These are phyloP conservation scores for Cryptosporidium canis DNA, from an alignment of 169 alveolate genomes.

Conservation along the genomic window DNA sequence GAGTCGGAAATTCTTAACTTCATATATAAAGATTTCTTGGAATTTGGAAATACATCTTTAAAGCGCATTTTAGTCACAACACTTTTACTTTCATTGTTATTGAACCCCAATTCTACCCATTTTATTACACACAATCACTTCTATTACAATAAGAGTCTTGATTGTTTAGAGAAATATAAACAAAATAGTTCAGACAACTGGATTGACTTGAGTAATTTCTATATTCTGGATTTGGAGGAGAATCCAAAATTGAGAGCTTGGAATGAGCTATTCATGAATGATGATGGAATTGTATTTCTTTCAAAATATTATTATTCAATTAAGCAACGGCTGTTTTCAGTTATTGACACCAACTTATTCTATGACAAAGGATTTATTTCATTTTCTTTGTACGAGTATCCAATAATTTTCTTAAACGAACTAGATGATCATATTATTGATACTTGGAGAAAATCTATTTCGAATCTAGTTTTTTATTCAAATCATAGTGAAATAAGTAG, in stretches of 20 bases:
- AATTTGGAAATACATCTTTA: neutral
- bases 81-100: neutral
- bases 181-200: neutral
- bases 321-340: conserved; percentile 2
- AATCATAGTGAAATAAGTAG: neutral
- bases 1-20: conserved; percentile 29
- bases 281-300: conserved; percentile 39
- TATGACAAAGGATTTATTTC: conserved; percentile 36
- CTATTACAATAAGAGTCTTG: neutral
- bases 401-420: neutral
- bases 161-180: neutral
- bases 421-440: neutral
- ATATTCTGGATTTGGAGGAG: conserved; percentile 31
- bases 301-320: conserved; percentile 24
- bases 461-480: neutral
- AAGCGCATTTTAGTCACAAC: neutral
- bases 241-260: conserved; percentile 8
- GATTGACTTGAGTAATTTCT: conserved; percentile 30
- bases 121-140: neutral
- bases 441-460: conserved; percentile 28
- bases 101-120: neutral
- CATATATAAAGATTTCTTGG: conserved; percentile 6
- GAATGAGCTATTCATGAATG: conserved; percentile 3
- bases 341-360: conserved; percentile 31
- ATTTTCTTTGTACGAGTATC: conserved; percentile 3